phyloP scores from a whole-genome alignment of 179 eudicot genomes.

The Beta lomatogona region DNA sequence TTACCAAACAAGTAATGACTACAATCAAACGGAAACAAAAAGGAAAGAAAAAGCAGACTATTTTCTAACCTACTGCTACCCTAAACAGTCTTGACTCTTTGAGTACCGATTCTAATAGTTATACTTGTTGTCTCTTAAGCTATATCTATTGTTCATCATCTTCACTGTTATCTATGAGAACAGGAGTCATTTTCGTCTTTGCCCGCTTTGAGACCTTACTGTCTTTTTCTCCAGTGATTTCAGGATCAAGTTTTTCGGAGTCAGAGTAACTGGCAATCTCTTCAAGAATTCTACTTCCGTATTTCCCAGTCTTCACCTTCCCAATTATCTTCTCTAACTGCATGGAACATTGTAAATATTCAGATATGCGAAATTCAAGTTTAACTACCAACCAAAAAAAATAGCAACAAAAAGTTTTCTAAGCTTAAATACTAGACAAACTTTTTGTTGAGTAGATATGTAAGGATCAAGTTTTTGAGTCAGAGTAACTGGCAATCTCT shows the following conservation, averaged over 20 bases:
- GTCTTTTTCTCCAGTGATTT: slow-evolving; percentile 32
- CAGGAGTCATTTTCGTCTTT: slow-evolving; percentile 47
- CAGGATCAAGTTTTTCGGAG: slow-evolving; percentile 29
- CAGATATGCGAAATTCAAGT: not conserved
- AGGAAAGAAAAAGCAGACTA: too few species aligned
- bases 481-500: slow-evolving; percentile 42
- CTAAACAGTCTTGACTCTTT: too few species aligned
- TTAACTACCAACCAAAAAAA: not conserved
- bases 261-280: slow-evolving; percentile 42
- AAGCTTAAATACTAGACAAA: not conserved
- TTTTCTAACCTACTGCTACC: too few species aligned
- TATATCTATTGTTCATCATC: slow-evolving; percentile 52
- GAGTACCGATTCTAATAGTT: too few species aligned
- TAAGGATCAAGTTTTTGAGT: slow-evolving; percentile 32
- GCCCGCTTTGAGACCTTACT: slow-evolving; percentile 53
- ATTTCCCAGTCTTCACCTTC: slow-evolving; percentile 77
- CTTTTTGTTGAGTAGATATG: not conserved
- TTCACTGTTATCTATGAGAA: slow-evolving; percentile 69
- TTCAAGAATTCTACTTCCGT: slow-evolving; percentile 76
- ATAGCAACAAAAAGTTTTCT: not conserved
- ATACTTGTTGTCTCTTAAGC: not conserved
- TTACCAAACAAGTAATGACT: not conserved
- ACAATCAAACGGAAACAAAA: too few species aligned
- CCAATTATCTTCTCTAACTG: slow-evolving; percentile 94
- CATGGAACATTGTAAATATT: slow-evolving; percentile 27